Conservation (phyloP, 2,329 filamentous ascomycete species). For the Sporothrix variecibatus region DNA sequence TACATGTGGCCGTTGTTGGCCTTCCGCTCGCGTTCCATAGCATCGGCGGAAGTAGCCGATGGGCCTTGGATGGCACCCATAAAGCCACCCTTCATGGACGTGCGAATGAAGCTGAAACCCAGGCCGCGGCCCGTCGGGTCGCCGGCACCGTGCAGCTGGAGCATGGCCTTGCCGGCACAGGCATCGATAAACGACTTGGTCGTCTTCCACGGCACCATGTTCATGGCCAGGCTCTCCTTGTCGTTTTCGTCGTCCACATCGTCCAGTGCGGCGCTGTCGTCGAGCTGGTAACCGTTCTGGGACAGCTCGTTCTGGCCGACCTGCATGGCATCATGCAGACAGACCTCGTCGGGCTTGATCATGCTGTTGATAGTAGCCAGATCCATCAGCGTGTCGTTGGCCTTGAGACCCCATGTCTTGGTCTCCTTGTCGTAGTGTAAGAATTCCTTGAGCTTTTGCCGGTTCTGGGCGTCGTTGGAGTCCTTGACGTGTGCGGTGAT, state of each 20-base stretch:
- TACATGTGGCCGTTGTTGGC: constrained; percentile 94
- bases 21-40: constrained; percentile 82
- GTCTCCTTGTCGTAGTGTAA: constrained; percentile 85
- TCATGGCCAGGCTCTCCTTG: constrained; percentile 77
- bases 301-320: constrained; percentile 87
- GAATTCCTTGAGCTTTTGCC: constrained; percentile 96
- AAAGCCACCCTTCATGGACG: constrained; percentile 96
- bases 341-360: constrained; percentile 95
- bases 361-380: constrained; percentile 78
- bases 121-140: constrained; percentile 92
- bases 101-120: constrained; percentile 95
- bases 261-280: constrained; percentile 64
- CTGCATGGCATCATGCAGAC: constrained; percentile 93
- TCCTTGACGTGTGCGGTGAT: constrained; percentile 92
- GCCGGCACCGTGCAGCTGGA: constrained; percentile 89
- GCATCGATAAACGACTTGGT: constrained; percentile 96
- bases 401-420: constrained; percentile 80
- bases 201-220: constrained; percentile 93
- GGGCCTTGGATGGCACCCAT: constrained; percentile 75
- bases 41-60: constrained; percentile 72
- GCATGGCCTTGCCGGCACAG: constrained; percentile 93
- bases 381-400: constrained; percentile 74
- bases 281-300: constrained; percentile 80
- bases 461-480: constrained; percentile 91
- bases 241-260: constrained; percentile 63